A percentile compares a stretch with the other conserved stretches of the same genome.
Conservation (phyloP, 129 eudicot genomes). For the Arctium minus region DNA sequence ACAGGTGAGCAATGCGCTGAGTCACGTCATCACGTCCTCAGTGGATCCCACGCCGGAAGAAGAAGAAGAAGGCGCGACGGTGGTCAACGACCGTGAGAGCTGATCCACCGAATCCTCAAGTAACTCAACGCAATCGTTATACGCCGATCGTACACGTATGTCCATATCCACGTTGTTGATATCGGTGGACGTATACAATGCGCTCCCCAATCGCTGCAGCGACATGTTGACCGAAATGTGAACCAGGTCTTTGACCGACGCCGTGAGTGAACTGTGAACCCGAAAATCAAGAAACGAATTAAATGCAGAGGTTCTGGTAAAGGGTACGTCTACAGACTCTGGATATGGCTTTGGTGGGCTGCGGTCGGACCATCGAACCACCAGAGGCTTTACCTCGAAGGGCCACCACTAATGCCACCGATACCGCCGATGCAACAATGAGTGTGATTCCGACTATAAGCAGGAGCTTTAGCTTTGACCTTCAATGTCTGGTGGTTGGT, state of each 20-base stretch:
- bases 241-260: conserved; percentile 64
- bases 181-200: conserved; percentile 45
- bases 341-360: conserved; percentile 66
- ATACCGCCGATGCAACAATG: conserved; percentile 42
- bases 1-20: conserved; percentile 85
- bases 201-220: conserved; percentile 51
- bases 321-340: conserved; percentile 64
- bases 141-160: conserved; percentile 55
- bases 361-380: not conserved
- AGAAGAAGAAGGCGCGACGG: conserved; percentile 27
- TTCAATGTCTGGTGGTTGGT: not conserved
- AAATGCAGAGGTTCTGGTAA: conserved; percentile 56
- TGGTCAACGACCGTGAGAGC: conserved; percentile 50
- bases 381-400: conserved; percentile 24
- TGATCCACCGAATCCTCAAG: conserved; percentile 69
- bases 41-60: conserved; percentile 21
- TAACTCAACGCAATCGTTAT: conserved; percentile 82
- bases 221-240: conserved; percentile 84
- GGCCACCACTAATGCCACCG: conserved; percentile 33
- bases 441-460: conserved; percentile 32
- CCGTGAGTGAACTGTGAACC: conserved; percentile 48
- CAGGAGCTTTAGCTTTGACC: conserved; percentile 33
- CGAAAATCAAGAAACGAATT: conserved; percentile 70
- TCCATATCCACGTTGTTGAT: conserved; percentile 57
- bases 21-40: conserved; percentile 87